Evolutionary conservation across 1,284 basidiomycete species (phyloP), one percentile per base, ranked within the genome.

Genomic region (Garcileccinum viscosum): DNA sequence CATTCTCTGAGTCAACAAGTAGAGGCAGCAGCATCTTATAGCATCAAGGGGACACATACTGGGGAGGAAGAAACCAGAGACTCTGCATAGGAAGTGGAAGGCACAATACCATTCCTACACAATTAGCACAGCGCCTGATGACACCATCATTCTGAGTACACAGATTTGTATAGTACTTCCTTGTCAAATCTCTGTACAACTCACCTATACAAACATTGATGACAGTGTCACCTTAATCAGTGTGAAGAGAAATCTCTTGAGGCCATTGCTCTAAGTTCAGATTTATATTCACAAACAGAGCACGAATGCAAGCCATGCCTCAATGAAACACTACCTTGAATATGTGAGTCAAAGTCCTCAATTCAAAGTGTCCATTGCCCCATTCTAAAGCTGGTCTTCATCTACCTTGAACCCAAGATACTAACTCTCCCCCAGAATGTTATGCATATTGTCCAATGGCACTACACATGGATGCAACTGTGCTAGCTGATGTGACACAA

Each of bases 401-500:
- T 76, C 77, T 14, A 77, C 80, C 15, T 83, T 83, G 66, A 90
- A 84, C 0, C 88, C 88, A 15, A 93, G 84, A 71, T 94, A 91
- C 22, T 87, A 70, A 58, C 85, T 87, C 75, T 93, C 88, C 53
- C 87, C 80, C 0, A 96, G 95, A 2, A 95, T 92, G 63, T 94
- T 89, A 62, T 96, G 95, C 86, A 98, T 89, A 69, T 91, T 93
- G 0, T 95, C 95, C 12, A 95, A 95, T 1, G 98, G 97, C 17
- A 17, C 50, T 0, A 95, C 95, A 71, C 91, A 89, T 3, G 89
- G 15, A 27, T 53, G 89, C 33, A 99, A 81, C 70, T 92, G 88
- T 24, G 92, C 87, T 9, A 99, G 82, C 69, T 96, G 93, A 72
- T 94, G 89, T 61, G 98, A 83, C 8, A 95, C 93, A 33, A 97